phyloP scores from a whole-genome alignment of 73 alveolate genomes.

The Breviolum minutum region DNA sequence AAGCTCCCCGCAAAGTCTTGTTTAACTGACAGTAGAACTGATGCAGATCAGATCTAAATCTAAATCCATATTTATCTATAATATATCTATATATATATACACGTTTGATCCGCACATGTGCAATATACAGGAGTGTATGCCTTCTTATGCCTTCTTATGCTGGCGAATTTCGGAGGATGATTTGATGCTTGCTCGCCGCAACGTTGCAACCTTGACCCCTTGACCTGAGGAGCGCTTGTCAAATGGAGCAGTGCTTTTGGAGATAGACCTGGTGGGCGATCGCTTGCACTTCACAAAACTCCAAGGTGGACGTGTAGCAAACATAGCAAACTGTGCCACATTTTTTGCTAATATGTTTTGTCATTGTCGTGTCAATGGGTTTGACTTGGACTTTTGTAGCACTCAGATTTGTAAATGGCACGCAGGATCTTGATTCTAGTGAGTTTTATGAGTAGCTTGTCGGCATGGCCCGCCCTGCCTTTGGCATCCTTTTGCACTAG shows the following conservation, averaged over 20 bases:
- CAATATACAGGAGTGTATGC: neutral
- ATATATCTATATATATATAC: too few species aligned
- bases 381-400: too few species aligned
- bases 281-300: slow-evolving; percentile 54
- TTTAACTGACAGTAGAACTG: too few species aligned
- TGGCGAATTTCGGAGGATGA: neutral
- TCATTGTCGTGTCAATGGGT: neutral
- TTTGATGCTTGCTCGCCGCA: neutral
- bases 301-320: neutral
- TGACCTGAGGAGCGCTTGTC: slow-evolving; percentile 47
- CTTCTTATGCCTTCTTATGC: neutral
- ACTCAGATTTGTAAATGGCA: too few species aligned
- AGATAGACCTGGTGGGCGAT: slow-evolving; percentile 59
- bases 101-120: too few species aligned
- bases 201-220: neutral
- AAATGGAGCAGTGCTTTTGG: slow-evolving; percentile 51
- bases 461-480: too few species aligned
- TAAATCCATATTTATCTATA: too few species aligned
- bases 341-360: neutral
- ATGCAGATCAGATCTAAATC: too few species aligned
- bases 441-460: too few species aligned
- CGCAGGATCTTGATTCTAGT: too few species aligned
- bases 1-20: too few species aligned
- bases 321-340: neutral
- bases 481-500: neutral